Base-by-base conservation (phyloP, 257 asterid species). In the Salvia splendens region DNA sequence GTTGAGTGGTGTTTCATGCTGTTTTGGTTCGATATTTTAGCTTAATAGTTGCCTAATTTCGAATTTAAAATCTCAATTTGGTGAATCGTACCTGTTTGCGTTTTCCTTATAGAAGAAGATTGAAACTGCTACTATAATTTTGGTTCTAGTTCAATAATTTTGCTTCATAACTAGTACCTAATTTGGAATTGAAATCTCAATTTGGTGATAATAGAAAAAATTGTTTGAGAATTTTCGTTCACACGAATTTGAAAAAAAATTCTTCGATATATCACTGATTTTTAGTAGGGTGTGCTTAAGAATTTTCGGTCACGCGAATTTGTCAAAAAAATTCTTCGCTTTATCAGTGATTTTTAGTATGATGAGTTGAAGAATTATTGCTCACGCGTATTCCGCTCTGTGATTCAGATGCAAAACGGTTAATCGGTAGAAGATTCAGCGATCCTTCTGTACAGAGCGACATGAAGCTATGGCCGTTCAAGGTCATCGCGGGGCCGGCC, bases 391-490 rank as follows among this genome's bases (percentile, higher is more conserved):
- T 11, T 33, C 1, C 3, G 3, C 2, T 5, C 40, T 43, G 4
- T 24, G 14, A 9, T 6, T 57, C 69, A 78, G 82, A 79, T 75
- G 83, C 83, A 0, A 79, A 79, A 62, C 78, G 83, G 20, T 52
- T 79, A 30, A 79, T 79, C 40, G 83, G 83, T n/a, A 61, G 83
- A 43, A 67, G 83, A 45, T 67, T 41, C 76, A 55, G 70, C 11
- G 83, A 79, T n/a, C 80, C 83, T 0, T 79, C 80, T 2, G 80
- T 79, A 7, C 78, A 79, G 67, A 45, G 67, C 30, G 83, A 79
- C 75, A 75, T 79, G 78, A 75, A 71, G n/a, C 73, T 40, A 7
- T 79, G 83, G 83, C 83, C 83, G 11, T 79, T 79, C 75, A 79
- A 71, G 78, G 78, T 79, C 15, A 46, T 75, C 8, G 30, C 83